Evolutionary conservation across 306 rosid species (phyloP), one percentile per base, ranked within the genome.

Genomic region (Pterocarpus macrocarpus): DNA sequence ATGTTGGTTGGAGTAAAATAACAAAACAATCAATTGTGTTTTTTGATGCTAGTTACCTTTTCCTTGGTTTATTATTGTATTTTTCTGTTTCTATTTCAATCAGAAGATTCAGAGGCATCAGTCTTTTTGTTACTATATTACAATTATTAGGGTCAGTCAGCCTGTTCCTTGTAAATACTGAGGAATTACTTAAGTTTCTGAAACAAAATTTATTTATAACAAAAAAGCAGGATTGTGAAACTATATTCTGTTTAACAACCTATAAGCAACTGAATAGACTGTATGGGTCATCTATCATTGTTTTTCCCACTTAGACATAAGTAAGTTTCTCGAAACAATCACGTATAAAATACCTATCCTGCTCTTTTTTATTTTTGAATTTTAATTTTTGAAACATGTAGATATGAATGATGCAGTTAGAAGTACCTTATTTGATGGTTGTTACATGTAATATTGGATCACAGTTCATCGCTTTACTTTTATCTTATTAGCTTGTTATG

Each of bases 401-500:
- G 13, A 30, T 13, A 47, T 62, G 38, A 57, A 56, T 69, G 38
- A 38, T 67, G 75, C 41, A 15, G 56, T 28, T 45, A 22, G 11
- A 22, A 44, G 63, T 63, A 34, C 73, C 69, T 67, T 39, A 30
- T 64, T n/a, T 50, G 78, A 80, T 64, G 75, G 71, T 63, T 35
- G 49, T 69, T 61, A 7, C 56, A 32, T 28, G 66, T 38, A 41
- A 47, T 75, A 58, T 44, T 66, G 35, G 59, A 73, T 61, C 62
- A 28, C 16, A 55, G 22, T 61, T 63, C 52, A 15, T 39, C 38
- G 7, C 71, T 64, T 52, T 55, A 33, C 38, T 83, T 72, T 28
- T 64, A 47, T 35, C 41, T 4, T 34, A 61, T 50, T 22, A 66
- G 71, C 61, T 14, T 52, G 17, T 14, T 52, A 30, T 41, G 66